A percentile compares a stretch with the other conserved stretches of the same genome.
phyloP scores from a whole-genome alignment of 2,329 filamentous ascomycete genomes.

The Trichoderma gracile region DNA sequence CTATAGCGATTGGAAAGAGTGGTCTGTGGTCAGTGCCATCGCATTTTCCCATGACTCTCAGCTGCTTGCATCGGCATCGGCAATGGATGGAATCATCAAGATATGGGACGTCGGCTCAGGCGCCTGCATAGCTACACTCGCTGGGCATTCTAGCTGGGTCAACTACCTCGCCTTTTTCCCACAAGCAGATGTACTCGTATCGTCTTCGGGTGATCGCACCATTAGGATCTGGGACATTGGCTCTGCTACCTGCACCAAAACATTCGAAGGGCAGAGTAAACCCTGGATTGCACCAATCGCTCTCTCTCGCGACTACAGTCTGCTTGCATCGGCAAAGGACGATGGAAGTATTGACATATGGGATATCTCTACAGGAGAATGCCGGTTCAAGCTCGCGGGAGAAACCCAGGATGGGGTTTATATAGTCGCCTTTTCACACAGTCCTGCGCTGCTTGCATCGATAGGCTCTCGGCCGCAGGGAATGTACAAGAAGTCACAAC shows the following conservation, averaged over 20 bases:
- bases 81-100: background rate
- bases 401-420: too few species aligned
- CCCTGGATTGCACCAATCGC: background rate
- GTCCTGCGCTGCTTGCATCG: background rate
- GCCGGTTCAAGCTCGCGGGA: too few species aligned
- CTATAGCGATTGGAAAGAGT: background rate
- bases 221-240: background rate
- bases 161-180: background rate
- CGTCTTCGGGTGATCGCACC: background rate
- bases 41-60: background rate
- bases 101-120: background rate
- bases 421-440: background rate
- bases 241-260: background rate
- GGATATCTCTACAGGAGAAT: background rate
- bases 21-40: background rate
- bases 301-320: background rate
- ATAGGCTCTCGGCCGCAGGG: background rate
- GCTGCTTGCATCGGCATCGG: background rate
- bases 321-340: background rate
- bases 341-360: background rate
- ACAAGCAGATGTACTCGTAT: background rate
- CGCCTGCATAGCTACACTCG: background rate
- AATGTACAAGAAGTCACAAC: background rate
- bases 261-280: background rate
- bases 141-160: background rate